Evolutionary conservation across 2,329 filamentous ascomycete species (phyloP).

Genomic region (Diaporthe amygdali): DNA sequence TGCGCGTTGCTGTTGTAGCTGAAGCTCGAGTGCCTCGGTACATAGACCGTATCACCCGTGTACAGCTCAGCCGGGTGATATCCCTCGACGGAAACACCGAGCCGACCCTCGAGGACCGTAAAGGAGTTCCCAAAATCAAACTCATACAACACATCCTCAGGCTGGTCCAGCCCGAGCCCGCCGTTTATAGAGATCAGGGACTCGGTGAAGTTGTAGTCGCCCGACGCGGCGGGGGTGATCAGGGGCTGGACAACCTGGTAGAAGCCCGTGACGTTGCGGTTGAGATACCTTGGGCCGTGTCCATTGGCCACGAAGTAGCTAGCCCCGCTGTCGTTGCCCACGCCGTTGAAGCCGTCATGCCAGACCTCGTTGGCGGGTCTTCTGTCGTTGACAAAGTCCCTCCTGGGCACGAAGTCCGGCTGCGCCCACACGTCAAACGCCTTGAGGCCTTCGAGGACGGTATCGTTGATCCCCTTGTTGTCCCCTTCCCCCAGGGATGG

Average conservation of each 20-base stretch:
- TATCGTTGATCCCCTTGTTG: background rate
- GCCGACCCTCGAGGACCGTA: background rate
- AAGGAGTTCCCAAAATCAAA: background rate
- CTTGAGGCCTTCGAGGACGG: background rate
- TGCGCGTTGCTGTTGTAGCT: background rate
- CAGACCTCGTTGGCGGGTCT: background rate
- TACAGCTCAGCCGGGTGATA: background rate
- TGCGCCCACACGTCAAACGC: background rate
- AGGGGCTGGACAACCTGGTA: background rate
- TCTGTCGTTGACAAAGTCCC: background rate
- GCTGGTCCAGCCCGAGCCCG: background rate
- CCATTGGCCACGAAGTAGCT: background rate
- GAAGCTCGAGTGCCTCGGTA: background rate
- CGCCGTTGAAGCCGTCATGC: background rate
- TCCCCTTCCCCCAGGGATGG: background rate
- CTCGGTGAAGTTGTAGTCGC: background rate
- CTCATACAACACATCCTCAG: background rate
- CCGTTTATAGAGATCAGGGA: background rate
- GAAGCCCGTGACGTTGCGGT: background rate
- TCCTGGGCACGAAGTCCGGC: background rate
- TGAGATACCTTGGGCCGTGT: background rate
- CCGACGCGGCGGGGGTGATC: background rate
- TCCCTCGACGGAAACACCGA: background rate
- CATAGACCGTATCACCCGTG: background rate
- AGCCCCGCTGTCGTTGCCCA: background rate